Evolutionary conservation across 2,329 filamentous ascomycete species (phyloP).

Genomic region (Ophiostoma angusticollis): DNA sequence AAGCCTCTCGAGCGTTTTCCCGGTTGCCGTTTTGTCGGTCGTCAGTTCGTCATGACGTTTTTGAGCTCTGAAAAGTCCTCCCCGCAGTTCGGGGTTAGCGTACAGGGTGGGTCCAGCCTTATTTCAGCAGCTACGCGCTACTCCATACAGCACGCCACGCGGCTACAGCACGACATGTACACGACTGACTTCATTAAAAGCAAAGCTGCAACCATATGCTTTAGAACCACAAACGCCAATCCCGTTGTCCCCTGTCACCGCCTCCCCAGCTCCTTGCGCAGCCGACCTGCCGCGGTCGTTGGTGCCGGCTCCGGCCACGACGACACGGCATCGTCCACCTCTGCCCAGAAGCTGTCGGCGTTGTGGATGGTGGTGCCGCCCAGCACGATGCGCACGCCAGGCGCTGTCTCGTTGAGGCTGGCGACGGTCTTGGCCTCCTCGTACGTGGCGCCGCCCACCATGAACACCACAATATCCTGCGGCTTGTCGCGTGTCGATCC

Average conservation of each 20-base stretch:
- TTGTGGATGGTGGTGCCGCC: slow-evolving; percentile 85
- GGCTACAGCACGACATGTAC: too few species aligned
- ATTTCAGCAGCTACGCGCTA: too few species aligned
- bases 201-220: too few species aligned
- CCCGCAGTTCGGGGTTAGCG: too few species aligned
- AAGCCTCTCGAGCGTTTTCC: too few species aligned
- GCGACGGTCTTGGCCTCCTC: slow-evolving; percentile 95
- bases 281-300: slow-evolving; percentile 19
- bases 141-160: too few species aligned
- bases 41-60: too few species aligned
- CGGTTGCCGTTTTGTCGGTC: too few species aligned
- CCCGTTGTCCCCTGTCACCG: slow-evolving; percentile 1
- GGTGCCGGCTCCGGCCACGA: slow-evolving; percentile 63
- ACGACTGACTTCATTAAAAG: too few species aligned
- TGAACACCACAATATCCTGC: slow-evolving; percentile 91
- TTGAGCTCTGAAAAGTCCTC: too few species aligned
- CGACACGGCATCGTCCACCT: slow-evolving; percentile 78
- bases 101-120: too few species aligned
- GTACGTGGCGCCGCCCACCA: slow-evolving; percentile 86
- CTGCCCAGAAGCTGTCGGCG: slow-evolving; percentile 74
- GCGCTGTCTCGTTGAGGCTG: slow-evolving; percentile 83
- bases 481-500: slow-evolving; percentile 86
- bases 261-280: slow-evolving; percentile 21
- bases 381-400: slow-evolving; percentile 77
- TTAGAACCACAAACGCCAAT: not conserved